Conservation (phyloP, 164 flowering plant species). For the grape (Vitis vinifera) region DNA sequence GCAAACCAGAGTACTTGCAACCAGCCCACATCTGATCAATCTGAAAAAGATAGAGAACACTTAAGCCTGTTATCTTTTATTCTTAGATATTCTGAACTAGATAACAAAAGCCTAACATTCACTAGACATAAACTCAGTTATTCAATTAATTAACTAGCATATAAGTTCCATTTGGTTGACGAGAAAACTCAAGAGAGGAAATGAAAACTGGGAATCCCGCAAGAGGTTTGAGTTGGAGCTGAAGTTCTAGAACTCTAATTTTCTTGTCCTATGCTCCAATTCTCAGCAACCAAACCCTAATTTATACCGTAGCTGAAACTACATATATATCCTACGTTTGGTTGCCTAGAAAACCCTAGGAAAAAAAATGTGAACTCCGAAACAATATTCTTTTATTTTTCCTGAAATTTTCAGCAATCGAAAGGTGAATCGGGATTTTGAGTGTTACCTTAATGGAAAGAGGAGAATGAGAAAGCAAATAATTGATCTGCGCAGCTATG, state of each 20-base stretch:
- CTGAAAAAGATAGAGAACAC: slow-evolving; percentile 28
- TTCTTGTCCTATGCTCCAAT: no score
- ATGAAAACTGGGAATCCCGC: neutral
- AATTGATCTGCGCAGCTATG: slow-evolving; percentile 71
- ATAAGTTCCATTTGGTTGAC: no score
- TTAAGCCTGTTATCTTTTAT: no score
- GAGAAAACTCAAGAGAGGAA: no score
- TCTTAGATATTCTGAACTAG: no score
- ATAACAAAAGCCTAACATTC: no score
- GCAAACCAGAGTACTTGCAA: slow-evolving; percentile 34
- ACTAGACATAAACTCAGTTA: no score
- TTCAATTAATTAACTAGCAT: no score
- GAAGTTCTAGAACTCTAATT: no score
- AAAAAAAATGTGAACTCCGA: neutral
- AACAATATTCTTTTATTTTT: no score
- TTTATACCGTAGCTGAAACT: neutral
- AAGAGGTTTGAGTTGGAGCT: neutral
- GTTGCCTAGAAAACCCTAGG: neutral
- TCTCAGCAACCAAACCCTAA: neutral
- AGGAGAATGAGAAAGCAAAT: slow-evolving; percentile 65
- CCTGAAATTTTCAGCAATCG: no score
- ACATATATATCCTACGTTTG: neutral
- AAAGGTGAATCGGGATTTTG: neutral
- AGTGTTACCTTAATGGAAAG: slow-evolving; percentile 54
- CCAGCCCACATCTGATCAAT: slow-evolving; percentile 82